These are phyloP conservation scores for Yarrowia bubula DNA, from an alignment of 805 yeast species.

Conservation along the genomic window DNA sequence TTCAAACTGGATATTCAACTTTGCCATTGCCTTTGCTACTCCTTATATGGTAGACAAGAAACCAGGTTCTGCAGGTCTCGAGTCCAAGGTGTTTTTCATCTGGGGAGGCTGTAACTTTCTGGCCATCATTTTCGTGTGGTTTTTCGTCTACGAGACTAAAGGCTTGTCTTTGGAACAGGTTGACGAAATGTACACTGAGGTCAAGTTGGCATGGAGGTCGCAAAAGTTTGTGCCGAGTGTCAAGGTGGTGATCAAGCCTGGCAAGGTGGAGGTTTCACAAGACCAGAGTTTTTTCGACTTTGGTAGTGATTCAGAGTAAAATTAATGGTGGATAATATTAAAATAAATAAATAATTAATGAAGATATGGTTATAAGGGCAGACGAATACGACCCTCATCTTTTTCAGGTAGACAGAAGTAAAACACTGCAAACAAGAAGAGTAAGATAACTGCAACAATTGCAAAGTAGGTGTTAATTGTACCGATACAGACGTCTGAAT, in stretches of 20 bases:
- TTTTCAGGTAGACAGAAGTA: neutral
- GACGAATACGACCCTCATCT: neutral
- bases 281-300: neutral
- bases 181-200: constrained; percentile 51
- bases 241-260: neutral
- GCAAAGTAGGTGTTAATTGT: no score
- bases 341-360: neutral
- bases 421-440: no score
- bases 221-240: neutral
- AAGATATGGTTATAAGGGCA: neutral
- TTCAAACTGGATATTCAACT: constrained; percentile 47
- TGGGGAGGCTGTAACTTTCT: constrained; percentile 31
- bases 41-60: constrained; percentile 37
- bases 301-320: neutral
- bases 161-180: constrained; percentile 69
- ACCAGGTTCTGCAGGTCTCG: constrained; percentile 55
- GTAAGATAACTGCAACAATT: no score
- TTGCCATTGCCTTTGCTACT: constrained; percentile 36
- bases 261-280: neutral
- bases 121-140: constrained; percentile 40
- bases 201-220: neutral
- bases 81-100: constrained; percentile 35
- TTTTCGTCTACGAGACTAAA: constrained; percentile 63
- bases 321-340: neutral
- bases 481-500: no score